phyloP scores from a whole-genome alignment of 345 rosid species.

The Syzygium aromaticum region DNA sequence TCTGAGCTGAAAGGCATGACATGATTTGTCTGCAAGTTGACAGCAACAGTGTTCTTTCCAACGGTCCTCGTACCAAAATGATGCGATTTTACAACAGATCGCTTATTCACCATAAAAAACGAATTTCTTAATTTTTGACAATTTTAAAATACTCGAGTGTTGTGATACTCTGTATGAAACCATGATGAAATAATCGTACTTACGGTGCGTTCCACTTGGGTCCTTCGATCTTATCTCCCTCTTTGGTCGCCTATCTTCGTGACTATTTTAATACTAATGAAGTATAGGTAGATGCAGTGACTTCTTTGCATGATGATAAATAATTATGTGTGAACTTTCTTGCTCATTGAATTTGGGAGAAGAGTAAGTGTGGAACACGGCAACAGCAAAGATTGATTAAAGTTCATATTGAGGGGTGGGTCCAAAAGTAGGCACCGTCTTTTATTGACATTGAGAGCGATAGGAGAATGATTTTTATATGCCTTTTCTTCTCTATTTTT shows the following conservation, averaged over 20 bases:
- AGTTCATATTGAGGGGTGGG: conserved; percentile 7
- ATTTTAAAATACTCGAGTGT: neutral
- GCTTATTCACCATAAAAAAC: neutral
- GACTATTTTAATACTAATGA: neutral
- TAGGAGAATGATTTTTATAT: neutral
- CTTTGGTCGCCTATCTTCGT: neutral
- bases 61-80: neutral
- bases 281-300: neutral
- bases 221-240: neutral
- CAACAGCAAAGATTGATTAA: conserved; percentile 4
- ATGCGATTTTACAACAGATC: neutral
- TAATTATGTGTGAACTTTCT: neutral
- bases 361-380: conserved; percentile 22
- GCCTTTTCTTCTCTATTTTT: neutral
- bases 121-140: neutral
- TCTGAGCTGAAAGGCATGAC: neutral
- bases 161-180: neutral
- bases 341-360: conserved; percentile 14
- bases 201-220: neutral
- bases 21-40: neutral
- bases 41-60: neutral
- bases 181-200: neutral
- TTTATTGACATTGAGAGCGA: conserved; percentile 13
- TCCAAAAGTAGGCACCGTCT: conserved; percentile 51
- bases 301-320: neutral